Conservation (phyloP, 257 asterid species). For the Coffea canephora region DNA sequence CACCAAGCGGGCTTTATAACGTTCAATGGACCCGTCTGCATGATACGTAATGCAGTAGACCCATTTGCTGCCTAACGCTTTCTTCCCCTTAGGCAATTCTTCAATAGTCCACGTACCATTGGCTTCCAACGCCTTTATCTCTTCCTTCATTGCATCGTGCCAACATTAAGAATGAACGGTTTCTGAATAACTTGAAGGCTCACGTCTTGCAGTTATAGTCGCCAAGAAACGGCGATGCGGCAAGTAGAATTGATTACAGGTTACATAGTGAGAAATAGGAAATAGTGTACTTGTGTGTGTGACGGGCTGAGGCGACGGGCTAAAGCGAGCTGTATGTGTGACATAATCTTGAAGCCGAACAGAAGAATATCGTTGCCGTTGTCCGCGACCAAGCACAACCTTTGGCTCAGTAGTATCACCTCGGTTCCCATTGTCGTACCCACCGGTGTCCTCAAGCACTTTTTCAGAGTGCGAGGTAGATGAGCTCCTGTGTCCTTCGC, state of each 20-base stretch:
- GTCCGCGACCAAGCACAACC: not conserved
- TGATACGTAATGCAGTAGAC: not conserved
- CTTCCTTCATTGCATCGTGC: not conserved
- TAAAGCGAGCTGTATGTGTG: not conserved
- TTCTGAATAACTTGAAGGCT: not conserved
- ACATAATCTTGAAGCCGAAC: not conserved
- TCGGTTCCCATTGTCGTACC: not conserved
- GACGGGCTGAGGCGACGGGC: not conserved
- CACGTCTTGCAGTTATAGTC: not conserved
- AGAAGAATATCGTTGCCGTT: not conserved
- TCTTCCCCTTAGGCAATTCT: not conserved
- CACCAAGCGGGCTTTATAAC: not conserved
- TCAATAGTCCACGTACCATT: conserved; percentile 1
- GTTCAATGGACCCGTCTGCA: not conserved
- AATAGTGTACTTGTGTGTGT: not conserved
- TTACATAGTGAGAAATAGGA: not conserved
- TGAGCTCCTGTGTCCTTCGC: too few relatives aligned
- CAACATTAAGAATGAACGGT: not conserved
- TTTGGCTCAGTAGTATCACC: too few relatives aligned
- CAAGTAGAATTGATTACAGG: not conserved
- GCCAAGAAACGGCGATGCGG: not conserved
- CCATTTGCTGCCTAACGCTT: conserved; percentile 3
- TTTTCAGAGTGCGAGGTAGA: too few relatives aligned
- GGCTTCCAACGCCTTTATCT: not conserved
- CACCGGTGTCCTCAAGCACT: too few relatives aligned